Percentiles rank a stretch among this genome's conserved stretches.
Conservation (phyloP, 2,329 filamentous ascomycete genomes). For the Neonectria sp. region DNA sequence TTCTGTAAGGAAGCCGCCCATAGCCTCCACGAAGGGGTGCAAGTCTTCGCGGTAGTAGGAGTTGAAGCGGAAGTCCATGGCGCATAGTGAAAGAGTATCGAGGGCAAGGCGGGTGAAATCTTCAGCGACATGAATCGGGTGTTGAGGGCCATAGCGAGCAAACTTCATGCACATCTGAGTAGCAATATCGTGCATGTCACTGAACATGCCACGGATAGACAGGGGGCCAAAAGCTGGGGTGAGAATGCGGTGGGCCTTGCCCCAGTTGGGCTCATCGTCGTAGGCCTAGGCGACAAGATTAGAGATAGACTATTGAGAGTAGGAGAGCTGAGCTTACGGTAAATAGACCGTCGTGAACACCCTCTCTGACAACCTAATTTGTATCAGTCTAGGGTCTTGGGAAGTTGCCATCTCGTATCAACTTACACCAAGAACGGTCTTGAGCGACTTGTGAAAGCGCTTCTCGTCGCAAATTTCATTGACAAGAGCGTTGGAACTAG, state of each 20-base stretch:
- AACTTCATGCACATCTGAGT: constrained; percentile 78
- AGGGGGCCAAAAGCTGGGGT: constrained; percentile 80
- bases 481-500: constrained; percentile 69
- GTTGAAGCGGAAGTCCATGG: constrained; percentile 83
- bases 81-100: constrained; percentile 79
- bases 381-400: not conserved
- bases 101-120: constrained; percentile 82
- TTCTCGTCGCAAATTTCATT: constrained; percentile 77
- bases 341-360: constrained; percentile 76
- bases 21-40: constrained; percentile 79
- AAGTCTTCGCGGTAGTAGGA: constrained; percentile 78
- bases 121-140: constrained; percentile 72
- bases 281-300: constrained; percentile 54
- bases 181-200: constrained; percentile 78
- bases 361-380: constrained; percentile 68
- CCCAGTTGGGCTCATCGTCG: constrained; percentile 74
- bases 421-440: constrained; percentile 60
- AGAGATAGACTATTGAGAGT: not conserved
- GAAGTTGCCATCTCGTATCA: constrained; percentile 2
- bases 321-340: constrained; percentile 60
- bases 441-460: constrained; percentile 73
- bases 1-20: constrained; percentile 75
- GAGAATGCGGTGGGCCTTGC: constrained; percentile 75
- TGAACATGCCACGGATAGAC: constrained; percentile 77
- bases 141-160: constrained; percentile 72